Evolutionary conservation across 441 rosid species (phyloP).

Genomic region (Pelargonium myrrhifolium): DNA sequence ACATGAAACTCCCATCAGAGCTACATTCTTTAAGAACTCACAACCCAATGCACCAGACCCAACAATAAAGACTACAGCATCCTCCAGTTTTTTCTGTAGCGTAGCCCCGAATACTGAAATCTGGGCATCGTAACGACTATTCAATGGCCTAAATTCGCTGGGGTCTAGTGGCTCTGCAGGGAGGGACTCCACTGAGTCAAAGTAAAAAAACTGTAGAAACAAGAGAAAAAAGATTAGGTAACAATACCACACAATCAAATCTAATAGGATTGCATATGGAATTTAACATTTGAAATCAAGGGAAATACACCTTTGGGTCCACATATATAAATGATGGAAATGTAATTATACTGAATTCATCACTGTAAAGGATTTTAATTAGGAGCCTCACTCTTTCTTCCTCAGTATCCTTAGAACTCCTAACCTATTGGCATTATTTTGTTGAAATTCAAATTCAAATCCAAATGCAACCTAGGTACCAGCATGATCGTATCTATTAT

Average conservation of each 20-base stretch:
- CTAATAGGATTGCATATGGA: no score
- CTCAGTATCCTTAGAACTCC: neutral
- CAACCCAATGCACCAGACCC: constrained; percentile 97
- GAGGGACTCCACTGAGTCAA: constrained; percentile 82
- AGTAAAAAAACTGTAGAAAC: constrained; percentile 68
- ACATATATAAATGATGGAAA: no score
- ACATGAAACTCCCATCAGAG: constrained; percentile 87
- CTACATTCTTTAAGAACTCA: constrained; percentile 81
- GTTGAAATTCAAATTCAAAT: neutral
- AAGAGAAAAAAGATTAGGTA: constrained; percentile 18
- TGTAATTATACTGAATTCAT: neutral
- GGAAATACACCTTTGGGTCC: no score
- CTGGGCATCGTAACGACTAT: constrained; percentile 81
- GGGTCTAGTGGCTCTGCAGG: constrained; percentile 60
- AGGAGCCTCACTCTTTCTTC: neutral
- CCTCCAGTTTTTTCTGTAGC: constrained; percentile 80
- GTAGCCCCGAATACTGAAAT: constrained; percentile 78
- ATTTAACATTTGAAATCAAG: no score
- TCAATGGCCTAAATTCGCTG: constrained; percentile 52
- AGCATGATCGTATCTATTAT: neutral
- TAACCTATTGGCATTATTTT: neutral
- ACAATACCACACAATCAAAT: no score
- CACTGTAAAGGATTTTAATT: neutral
- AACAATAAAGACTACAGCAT: constrained; percentile 63
- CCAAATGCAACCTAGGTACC: neutral